A percentile compares a stretch with the other conserved stretches of the same genome.
Evolutionary conservation across 225 moss, liverwort and hornwort genomes (phyloP).

Genomic region (Climacium dendroides): DNA sequence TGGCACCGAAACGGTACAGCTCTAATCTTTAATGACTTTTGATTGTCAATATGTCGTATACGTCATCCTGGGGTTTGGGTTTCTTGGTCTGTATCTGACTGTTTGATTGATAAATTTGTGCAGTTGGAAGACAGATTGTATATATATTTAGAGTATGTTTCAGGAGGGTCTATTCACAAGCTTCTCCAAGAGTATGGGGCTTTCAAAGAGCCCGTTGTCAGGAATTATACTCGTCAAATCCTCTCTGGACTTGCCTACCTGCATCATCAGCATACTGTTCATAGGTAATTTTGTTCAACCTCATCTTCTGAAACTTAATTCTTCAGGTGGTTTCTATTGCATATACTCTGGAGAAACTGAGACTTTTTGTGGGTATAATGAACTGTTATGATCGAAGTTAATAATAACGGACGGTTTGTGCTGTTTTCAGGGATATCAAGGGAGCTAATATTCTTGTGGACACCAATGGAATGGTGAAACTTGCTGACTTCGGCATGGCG

Average conservation of each 20-base stretch:
- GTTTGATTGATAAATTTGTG: not conserved
- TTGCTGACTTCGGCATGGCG: conserved; percentile 98
- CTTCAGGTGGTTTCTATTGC: not conserved
- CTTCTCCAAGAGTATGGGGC: conserved; percentile 76
- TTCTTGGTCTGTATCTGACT: not conserved
- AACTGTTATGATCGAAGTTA: not conserved
- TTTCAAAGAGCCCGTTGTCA: conserved; percentile 89
- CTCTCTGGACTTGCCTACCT: conserved; percentile 81
- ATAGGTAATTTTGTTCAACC: conserved; percentile 47
- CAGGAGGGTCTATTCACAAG: conserved; percentile 99
- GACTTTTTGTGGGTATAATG: not conserved
- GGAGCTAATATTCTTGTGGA: conserved; percentile 99
- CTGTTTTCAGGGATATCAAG: conserved; percentile 74
- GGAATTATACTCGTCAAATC: conserved; percentile 94
- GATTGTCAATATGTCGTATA: not conserved
- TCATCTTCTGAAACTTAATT: not conserved
- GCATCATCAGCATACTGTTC: conserved; percentile 80
- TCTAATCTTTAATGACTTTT: not conserved
- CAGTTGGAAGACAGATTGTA: conserved; percentile 95
- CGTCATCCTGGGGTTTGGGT: not conserved
- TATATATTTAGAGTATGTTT: conserved; percentile 98
- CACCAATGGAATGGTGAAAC: conserved; percentile 79
- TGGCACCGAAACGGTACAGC: conserved; percentile 87
- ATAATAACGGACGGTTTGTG: not conserved
- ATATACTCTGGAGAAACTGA: not conserved